phyloP scores from a whole-genome alignment of 805 yeast species.

The Candida ortonii region DNA sequence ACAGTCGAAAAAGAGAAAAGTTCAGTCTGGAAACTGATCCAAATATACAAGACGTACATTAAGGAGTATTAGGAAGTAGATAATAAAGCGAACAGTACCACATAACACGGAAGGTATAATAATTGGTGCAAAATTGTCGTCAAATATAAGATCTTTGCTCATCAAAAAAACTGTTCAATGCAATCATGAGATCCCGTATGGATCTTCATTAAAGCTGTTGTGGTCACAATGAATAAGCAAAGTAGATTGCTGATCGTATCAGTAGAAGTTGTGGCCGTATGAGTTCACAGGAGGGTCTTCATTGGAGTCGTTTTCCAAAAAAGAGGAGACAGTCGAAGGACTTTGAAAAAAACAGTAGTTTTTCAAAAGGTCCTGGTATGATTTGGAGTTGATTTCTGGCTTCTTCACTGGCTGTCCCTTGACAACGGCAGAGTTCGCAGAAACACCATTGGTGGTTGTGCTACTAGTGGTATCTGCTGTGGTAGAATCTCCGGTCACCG shows the following conservation, averaged over 20 bases:
- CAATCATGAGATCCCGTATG: no score
- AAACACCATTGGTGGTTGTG: slow-evolving; percentile 2
- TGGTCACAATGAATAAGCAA: no score
- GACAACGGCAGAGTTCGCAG: not conserved
- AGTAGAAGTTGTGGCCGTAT: slow-evolving; percentile 26
- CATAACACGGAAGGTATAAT: not conserved
- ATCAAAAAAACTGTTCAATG: no score
- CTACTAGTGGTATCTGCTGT: slow-evolving; percentile 1
- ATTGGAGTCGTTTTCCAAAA: slow-evolving; percentile 22
- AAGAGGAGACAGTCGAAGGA: slow-evolving; percentile 33
- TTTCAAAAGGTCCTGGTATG: slow-evolving; percentile 55
- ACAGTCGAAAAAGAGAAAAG: slow-evolving; percentile 26
- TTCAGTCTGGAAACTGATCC: no score
- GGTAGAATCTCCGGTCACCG: slow-evolving; percentile 1
- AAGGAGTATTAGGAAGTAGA: no score
- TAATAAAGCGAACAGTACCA: not conserved
- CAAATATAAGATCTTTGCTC: no score
- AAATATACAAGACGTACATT: no score
- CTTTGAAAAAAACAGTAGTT: slow-evolving; percentile 58
- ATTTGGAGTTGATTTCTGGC: slow-evolving; percentile 45
- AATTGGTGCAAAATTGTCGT: not conserved
- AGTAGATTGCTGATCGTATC: no score
- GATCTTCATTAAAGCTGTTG: no score
- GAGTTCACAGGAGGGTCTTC: slow-evolving; percentile 15
- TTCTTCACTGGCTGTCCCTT: slow-evolving; percentile 14